Evolutionary conservation across 164 flowering plant species (phyloP).

Genomic region (Aristolochia fimbriata): DNA sequence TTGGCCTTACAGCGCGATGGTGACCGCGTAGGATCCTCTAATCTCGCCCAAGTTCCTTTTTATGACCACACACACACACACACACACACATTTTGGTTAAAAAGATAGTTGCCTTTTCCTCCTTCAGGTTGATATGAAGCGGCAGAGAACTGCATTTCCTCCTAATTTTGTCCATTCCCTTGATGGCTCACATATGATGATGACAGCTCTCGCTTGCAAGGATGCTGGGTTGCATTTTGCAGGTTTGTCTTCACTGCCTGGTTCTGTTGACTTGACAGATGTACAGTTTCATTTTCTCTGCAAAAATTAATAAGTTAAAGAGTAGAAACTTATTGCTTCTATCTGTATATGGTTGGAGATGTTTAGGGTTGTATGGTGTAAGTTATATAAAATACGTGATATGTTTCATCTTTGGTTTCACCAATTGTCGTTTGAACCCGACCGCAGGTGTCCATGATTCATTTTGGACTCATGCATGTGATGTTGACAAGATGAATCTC

Average conservation of each 20-base stretch:
- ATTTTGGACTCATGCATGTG: conserved; percentile 96
- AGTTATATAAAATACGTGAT: too few relatives aligned
- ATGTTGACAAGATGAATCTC: conserved; percentile 75
- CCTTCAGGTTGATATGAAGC: conserved; percentile 58
- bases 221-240: conserved; percentile 85
- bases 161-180: conserved; percentile 96
- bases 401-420: too few relatives aligned
- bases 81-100: background rate
- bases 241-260: conserved; percentile 35
- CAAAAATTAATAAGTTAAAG: too few relatives aligned
- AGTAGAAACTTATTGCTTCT: too few relatives aligned
- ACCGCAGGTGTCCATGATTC: conserved; percentile 89
- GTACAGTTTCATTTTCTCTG: too few relatives aligned
- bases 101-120: background rate
- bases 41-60: background rate
- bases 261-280: background rate
- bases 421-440: background rate
- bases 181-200: conserved; percentile 99
- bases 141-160: conserved; percentile 90
- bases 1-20: conserved; percentile 74
- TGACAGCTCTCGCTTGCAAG: conserved; percentile 91
- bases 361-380: too few relatives aligned
- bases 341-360: too few relatives aligned
- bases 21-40: conserved; percentile 21
- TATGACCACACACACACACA: background rate